Conservation (phyloP, 805 yeast species). For the Candida krabiensis region DNA sequence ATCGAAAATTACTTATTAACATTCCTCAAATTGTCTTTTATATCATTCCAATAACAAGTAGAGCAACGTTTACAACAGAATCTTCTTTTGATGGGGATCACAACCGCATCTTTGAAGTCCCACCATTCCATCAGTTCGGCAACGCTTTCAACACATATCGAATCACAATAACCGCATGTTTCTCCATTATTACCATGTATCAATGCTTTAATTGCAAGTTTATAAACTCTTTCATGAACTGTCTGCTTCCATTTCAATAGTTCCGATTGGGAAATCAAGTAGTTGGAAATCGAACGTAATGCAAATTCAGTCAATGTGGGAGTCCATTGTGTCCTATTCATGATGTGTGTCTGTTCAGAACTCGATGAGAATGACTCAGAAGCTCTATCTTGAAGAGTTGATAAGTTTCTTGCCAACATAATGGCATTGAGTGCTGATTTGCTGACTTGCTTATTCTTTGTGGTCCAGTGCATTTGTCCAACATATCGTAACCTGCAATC, state of each 20-base stretch:
- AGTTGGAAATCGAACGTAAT: slow-evolving; percentile 47
- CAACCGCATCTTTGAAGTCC: slow-evolving; percentile 52
- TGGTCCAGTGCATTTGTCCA: slow-evolving; percentile 32
- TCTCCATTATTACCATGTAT: slow-evolving; percentile 51
- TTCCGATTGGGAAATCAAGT: slow-evolving; percentile 55
- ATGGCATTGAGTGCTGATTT: slow-evolving; percentile 22
- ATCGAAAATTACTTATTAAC: not conserved
- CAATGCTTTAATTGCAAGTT: slow-evolving; percentile 50
- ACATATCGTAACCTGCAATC: slow-evolving; percentile 22
- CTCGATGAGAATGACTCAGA: slow-evolving; percentile 14
- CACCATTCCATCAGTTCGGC: slow-evolving; percentile 69
- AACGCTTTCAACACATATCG: slow-evolving; percentile 50
- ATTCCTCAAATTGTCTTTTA: slow-evolving; percentile 6
- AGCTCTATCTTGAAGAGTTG: slow-evolving; percentile 33
- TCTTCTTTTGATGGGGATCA: slow-evolving; percentile 52
- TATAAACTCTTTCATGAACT: slow-evolving; percentile 46
- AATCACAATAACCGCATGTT: slow-evolving; percentile 51
- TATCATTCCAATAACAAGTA: slow-evolving; percentile 27
- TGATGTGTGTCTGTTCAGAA: slow-evolving; percentile 17
- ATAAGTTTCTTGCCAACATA: slow-evolving; percentile 29
- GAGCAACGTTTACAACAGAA: slow-evolving; percentile 58
- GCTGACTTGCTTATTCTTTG: slow-evolving; percentile 23
- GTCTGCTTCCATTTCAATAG: slow-evolving; percentile 51
- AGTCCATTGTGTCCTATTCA: slow-evolving; percentile 26
- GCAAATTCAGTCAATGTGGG: slow-evolving; percentile 51